These are phyloP conservation scores for Pogostemon cablin DNA, from an alignment of 257 asterid species.

Conservation along the genomic window DNA sequence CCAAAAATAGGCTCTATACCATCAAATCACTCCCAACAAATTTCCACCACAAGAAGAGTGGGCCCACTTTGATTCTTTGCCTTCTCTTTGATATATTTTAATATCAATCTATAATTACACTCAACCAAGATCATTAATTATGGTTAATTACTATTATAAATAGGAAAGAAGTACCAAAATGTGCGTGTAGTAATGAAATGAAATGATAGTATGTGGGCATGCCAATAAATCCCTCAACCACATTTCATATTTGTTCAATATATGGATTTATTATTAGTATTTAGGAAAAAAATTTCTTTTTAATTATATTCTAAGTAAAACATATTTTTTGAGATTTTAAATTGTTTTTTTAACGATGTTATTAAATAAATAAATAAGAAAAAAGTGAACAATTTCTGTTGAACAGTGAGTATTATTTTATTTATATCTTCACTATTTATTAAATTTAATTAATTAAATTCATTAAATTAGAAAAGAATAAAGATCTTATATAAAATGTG, in stretches of 20 bases:
- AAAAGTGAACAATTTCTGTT: too few relatives aligned
- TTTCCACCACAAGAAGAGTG: slow-evolving; percentile 35
- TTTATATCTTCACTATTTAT: too few relatives aligned
- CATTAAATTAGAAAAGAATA: too few relatives aligned
- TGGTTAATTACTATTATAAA: slow-evolving; percentile 4
- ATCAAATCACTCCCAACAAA: slow-evolving; percentile 28
- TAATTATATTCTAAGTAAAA: background rate
- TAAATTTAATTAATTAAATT: too few relatives aligned
- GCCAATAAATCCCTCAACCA: slow-evolving; percentile 6
- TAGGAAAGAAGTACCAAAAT: slow-evolving; percentile 23
- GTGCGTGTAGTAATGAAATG: background rate
- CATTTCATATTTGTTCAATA: background rate
- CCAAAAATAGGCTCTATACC: background rate
- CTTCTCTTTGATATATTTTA: background rate
- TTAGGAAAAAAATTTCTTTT: background rate
- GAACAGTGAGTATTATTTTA: too few relatives aligned
- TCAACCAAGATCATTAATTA: slow-evolving; percentile 10
- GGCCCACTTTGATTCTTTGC: slow-evolving; percentile 10
- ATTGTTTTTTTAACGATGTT: too few relatives aligned
- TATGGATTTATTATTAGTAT: background rate
- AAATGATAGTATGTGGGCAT: slow-evolving; percentile 23
- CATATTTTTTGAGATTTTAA: too few relatives aligned
- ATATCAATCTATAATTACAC: slow-evolving; percentile 24
- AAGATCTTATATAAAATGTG: too few relatives aligned
- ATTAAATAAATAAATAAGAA: too few relatives aligned